Percentiles rank a stretch among this genome's conserved stretches.
Evolutionary conservation across 306 rosid species (phyloP).

Genomic region (Acacia acuminata): DNA sequence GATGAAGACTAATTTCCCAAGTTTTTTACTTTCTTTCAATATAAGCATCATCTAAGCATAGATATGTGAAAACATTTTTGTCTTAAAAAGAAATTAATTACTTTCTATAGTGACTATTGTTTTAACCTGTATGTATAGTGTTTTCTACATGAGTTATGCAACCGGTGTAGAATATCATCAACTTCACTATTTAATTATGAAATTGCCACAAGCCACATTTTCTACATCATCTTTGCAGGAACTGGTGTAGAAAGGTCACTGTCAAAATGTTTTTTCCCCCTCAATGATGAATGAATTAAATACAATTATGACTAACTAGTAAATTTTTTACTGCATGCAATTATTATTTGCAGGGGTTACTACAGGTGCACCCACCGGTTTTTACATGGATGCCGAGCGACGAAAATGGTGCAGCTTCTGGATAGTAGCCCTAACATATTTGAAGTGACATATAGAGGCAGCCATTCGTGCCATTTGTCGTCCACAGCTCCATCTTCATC

Average conservation of each 20-base stretch:
- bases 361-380: conserved; percentile 77
- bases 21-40: background rate
- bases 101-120: too few relatives aligned
- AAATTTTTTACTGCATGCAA: background rate
- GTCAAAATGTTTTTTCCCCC: background rate
- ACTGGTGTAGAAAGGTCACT: too few relatives aligned
- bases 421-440: conserved; percentile 50
- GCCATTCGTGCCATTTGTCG: conserved; percentile 71
- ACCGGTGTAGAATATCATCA: too few relatives aligned
- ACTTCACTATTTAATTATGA: too few relatives aligned
- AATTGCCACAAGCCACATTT: too few relatives aligned
- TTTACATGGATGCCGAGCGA: conserved; percentile 62
- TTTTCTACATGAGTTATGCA: too few relatives aligned
- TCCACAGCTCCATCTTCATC: conserved; percentile 73
- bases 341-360: conserved; percentile 46
- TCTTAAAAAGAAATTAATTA: too few relatives aligned
- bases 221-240: too few relatives aligned
- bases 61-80: too few relatives aligned
- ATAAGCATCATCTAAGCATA: too few relatives aligned
- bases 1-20: background rate
- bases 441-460: conserved; percentile 53
- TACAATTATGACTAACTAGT: background rate
- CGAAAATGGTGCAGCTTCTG: conserved; percentile 66
- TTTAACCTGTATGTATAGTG: too few relatives aligned
- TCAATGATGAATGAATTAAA: background rate